Base-by-base conservation (phyloP, 345 rosid species). In the Linum tenue region DNA sequence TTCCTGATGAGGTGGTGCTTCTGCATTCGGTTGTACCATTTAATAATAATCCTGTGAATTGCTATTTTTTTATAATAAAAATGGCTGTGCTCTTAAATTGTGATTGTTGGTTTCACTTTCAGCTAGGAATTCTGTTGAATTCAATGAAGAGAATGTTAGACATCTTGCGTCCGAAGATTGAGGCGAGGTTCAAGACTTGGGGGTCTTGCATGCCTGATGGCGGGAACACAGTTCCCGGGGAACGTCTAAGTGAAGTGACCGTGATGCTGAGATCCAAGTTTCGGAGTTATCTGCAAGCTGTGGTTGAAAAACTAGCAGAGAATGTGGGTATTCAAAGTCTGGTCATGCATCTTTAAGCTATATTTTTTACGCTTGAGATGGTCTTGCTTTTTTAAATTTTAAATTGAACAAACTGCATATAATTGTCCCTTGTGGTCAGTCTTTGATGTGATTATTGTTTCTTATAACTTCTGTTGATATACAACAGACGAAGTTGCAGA, bases 61-160 rank as follows among this genome's bases (percentile, higher is more conserved):
- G 39, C 55, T 40, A 44, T 69, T 62, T 56, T 31, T 17, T 65
- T 53, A 7, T 39, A 37, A 40, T 55, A 64, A 14, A 5, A 2
- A 37, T 22, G 31, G 31, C 31, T 22, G n/a, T 12, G 12, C 50
- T 43, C 35, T 40, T 39, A 39, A 3, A 4, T 39, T 41, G 5
- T 39, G 10, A 4, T 5, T 62, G 9, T 62, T 62, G 12, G 31
- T 5, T 55, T 12, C 7, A 4, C 37, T 15, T 39, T n/a, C 51
- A 62, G 64, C 64, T 62, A 11, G 99, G 97, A 42, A 82, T 90
- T 79, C 70, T 94, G 64, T 73, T 90, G 72, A 94, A 94, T 80
- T 88, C 99, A 40, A 76, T 94, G 96, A 94, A 88, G 76, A 85
- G 99, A 76, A 90, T 94, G 97, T 84, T 94, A 63, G 99, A 94